Base-by-base conservation (phyloP, 2,329 filamentous ascomycete genomes). In the Truncatella angustata region DNA sequence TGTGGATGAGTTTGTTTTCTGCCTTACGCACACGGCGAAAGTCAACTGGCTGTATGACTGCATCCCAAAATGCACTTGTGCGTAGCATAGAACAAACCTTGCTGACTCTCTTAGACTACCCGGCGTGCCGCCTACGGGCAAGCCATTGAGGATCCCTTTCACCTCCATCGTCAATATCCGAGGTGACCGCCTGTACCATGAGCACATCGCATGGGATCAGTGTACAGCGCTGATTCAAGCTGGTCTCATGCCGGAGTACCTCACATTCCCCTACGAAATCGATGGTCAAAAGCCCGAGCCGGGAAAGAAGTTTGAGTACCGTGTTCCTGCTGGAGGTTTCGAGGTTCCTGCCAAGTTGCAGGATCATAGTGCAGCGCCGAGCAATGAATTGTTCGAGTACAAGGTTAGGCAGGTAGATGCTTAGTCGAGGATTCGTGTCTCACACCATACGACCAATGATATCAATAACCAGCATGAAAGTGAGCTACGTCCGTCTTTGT, bases 131-230 rank as follows among this genome's bases (percentile, higher is more conserved):
- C 80, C 83, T 1, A 87, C 83, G 0, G 69, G 73, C 24, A 72
- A 70, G 53, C 62, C 69, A 7, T 67, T 87, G 2, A 72, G 77
- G n/a, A 73, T 88, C 5, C 85, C 86, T 0, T 81, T 88, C 55
- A 86, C 80, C 0, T 75, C 79, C 3, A 74, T 89, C 0, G 85
- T 89, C 4, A 86, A 86, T 51, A 77, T 89, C 49, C 78, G 86
- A 2, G 86, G 86, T 2, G 85, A 88, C 61, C 73, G 85, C 1
- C 68, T 90, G 1, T 87, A 82, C 57, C 84, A 88, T 56, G 86
- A 90, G 63, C 86, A 89, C 58, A 88, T 90, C 39, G 71, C 77
- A 12, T 90, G 86, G 85, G 86, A 90, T 54, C 85, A 88, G 63
- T 81, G 74, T 0, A 85, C 81, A 0, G 77, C 81, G 2, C 68